These are phyloP conservation scores for Exophiala xenobiotica DNA, from an alignment of 2,329 filamentous ascomycete genomes.

Conservation along the genomic window DNA sequence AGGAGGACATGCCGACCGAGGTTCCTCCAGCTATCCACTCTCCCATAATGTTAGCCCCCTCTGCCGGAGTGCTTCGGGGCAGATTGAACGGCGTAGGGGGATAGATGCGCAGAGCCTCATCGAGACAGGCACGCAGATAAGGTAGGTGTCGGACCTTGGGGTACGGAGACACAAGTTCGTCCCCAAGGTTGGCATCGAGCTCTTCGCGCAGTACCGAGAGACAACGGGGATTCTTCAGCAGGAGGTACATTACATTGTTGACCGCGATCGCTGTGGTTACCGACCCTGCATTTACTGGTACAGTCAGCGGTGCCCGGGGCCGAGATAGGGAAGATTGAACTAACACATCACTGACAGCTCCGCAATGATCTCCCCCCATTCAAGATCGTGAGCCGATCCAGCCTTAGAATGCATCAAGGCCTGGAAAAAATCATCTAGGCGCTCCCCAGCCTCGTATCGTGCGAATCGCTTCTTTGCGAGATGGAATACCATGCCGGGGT, in stretches of 20 bases:
- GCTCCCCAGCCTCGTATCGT: constrained; percentile 52
- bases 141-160: constrained; percentile 56
- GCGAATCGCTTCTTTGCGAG: constrained; percentile 45
- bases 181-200: constrained; percentile 45
- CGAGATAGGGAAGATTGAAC: no score
- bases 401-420: constrained; percentile 36
- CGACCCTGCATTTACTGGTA: constrained; percentile 5
- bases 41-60: constrained; percentile 64
- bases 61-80: constrained; percentile 64
- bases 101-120: constrained; percentile 76
- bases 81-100: constrained; percentile 60
- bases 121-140: constrained; percentile 73
- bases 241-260: constrained; percentile 3
- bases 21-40: constrained; percentile 66
- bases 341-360: constrained; percentile 1
- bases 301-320: no score
- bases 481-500: constrained; percentile 48
- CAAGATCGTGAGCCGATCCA: constrained; percentile 43
- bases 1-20: constrained; percentile 70
- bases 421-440: constrained; percentile 57
- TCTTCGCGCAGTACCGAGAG: constrained; percentile 49
- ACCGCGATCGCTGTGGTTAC: constrained; percentile 16
- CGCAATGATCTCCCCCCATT: constrained; percentile 27
- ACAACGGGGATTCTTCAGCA: constrained; percentile 3
- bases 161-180: constrained; percentile 49